phyloP scores from a whole-genome alignment of 2,329 filamentous ascomycete species.

The Epichloe scottii region DNA sequence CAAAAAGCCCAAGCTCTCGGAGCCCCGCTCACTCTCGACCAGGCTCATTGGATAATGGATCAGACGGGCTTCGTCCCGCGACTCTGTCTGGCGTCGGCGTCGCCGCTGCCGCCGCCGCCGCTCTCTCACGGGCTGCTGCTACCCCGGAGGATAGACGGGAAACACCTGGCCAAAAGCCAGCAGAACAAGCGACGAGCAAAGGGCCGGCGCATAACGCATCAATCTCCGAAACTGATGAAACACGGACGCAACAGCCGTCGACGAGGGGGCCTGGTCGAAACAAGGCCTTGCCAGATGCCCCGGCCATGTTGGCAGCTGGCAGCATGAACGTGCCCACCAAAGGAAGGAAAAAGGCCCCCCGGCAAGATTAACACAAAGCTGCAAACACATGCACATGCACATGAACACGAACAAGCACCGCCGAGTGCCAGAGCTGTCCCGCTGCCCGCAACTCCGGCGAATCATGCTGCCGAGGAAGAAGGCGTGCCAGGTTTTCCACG shows the following conservation, averaged over 20 bases:
- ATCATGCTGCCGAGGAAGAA: slow-evolving; percentile 20
- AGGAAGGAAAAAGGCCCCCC: background rate
- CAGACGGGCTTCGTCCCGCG: slow-evolving; percentile 28
- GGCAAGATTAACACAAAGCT: background rate
- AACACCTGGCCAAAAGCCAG: background rate
- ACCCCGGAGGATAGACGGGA: slow-evolving; percentile 19
- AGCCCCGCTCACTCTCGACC: slow-evolving; percentile 38
- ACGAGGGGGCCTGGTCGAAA: background rate
- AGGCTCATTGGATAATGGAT: slow-evolving; percentile 30
- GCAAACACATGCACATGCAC: background rate
- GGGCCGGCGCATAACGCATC: background rate
- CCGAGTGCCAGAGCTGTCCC: background rate
- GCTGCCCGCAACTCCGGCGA: slow-evolving; percentile 8
- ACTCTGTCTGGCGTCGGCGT: slow-evolving; percentile 28
- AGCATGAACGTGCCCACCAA: background rate
- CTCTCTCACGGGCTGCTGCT: slow-evolving; percentile 23
- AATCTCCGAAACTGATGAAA: background rate
- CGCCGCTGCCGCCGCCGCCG: slow-evolving; percentile 22
- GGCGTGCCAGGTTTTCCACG: slow-evolving; percentile 19
- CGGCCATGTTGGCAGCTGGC: background rate
- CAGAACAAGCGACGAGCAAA: background rate
- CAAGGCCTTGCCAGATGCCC: background rate
- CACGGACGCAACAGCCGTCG: background rate
- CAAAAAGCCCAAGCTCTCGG: slow-evolving; percentile 39
- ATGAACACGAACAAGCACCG: background rate